These are phyloP conservation scores for Rugonectria rugulosa DNA, from an alignment of 2,329 filamentous ascomycete genomes.

Conservation along the genomic window DNA sequence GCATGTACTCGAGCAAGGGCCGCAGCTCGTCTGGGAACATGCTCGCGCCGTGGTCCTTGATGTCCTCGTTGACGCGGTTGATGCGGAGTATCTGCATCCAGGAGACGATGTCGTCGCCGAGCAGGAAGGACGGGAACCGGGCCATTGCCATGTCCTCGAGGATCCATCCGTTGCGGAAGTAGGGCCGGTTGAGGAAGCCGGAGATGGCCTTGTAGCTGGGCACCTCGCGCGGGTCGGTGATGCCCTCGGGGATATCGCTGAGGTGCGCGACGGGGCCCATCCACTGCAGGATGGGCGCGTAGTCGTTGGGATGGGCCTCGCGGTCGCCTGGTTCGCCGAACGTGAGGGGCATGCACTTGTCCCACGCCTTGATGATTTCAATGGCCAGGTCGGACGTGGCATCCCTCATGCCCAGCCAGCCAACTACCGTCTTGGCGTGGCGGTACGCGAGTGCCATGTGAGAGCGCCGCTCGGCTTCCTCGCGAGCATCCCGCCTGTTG, in stretches of 20 bases:
- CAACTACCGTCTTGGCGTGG: constrained; percentile 31
- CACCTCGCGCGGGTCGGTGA: constrained; percentile 31
- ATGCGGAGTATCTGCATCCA: constrained; percentile 36
- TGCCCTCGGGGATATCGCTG: constrained; percentile 32
- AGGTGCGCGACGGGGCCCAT: constrained; percentile 35
- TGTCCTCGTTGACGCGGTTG: constrained; percentile 36
- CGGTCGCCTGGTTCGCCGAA: constrained; percentile 35
- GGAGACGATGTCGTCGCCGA: constrained; percentile 33
- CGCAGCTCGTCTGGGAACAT: constrained; percentile 32
- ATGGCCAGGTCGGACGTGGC: constrained; percentile 32
- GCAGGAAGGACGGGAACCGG: constrained; percentile 30
- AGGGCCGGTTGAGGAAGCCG: constrained; percentile 30
- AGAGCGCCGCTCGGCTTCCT: constrained; percentile 27
- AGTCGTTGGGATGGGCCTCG: constrained; percentile 29
- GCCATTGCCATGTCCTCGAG: constrained; percentile 35
- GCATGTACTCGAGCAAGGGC: constrained; percentile 33
- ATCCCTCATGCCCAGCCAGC: constrained; percentile 31
- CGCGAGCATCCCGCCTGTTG: constrained; percentile 25
- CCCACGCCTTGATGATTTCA: constrained; percentile 33
- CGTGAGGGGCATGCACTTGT: constrained; percentile 30
- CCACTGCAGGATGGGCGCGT: constrained; percentile 33
- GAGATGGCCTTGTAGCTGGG: constrained; percentile 35
- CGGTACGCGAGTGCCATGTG: constrained; percentile 32
- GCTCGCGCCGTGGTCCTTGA: constrained; percentile 31
- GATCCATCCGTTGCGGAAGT: constrained; percentile 35